A percentile compares a stretch with the other conserved stretches of the same genome.
These are phyloP conservation scores for Starmerella potacharoeniae DNA, from an alignment of 805 yeast genomes.

Conservation along the genomic window DNA sequence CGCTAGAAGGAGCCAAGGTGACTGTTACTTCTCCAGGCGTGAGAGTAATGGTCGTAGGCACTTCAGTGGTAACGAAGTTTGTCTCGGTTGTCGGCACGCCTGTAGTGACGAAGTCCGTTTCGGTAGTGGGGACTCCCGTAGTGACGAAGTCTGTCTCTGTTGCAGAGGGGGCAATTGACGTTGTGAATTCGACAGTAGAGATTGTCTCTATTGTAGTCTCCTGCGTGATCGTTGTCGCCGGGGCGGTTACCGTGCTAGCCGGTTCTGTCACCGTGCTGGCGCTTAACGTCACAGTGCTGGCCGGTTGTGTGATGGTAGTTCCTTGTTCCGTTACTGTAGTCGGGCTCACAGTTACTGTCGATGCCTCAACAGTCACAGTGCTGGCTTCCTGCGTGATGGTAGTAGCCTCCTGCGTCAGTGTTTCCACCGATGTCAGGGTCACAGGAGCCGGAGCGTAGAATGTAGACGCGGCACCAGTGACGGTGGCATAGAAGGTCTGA, in stretches of 20 bases:
- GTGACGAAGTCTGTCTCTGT: constrained; percentile 5
- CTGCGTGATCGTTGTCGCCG: constrained; percentile 3
- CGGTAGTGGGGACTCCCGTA: not conserved
- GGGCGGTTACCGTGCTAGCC: constrained; percentile 4
- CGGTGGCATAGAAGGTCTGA: constrained; percentile 9
- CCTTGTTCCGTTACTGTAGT: constrained; percentile 2
- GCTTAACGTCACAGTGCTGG: constrained; percentile 2
- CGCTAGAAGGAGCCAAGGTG: not conserved
- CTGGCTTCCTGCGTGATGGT: not conserved
- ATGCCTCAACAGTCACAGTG: not conserved
- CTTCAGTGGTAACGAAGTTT: not conserved
- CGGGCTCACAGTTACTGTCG: not conserved
- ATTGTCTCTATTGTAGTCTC: not conserved
- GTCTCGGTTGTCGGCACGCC: not conserved
- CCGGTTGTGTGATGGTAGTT: not conserved
- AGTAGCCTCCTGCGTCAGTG: not conserved
- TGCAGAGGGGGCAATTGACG: not conserved
- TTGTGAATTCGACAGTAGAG: not conserved
- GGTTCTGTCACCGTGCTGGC: constrained; percentile 7
- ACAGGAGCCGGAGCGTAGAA: constrained; percentile 10
- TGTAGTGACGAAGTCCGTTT: not conserved
- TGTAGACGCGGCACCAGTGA: constrained; percentile 7
- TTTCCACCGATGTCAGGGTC: not conserved
- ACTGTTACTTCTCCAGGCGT: constrained; percentile 4
- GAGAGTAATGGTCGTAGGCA: not conserved